These are phyloP conservation scores for Miscanthus lutarioriparius DNA, from an alignment of 176 grass and related monocot species.

Conservation along the genomic window DNA sequence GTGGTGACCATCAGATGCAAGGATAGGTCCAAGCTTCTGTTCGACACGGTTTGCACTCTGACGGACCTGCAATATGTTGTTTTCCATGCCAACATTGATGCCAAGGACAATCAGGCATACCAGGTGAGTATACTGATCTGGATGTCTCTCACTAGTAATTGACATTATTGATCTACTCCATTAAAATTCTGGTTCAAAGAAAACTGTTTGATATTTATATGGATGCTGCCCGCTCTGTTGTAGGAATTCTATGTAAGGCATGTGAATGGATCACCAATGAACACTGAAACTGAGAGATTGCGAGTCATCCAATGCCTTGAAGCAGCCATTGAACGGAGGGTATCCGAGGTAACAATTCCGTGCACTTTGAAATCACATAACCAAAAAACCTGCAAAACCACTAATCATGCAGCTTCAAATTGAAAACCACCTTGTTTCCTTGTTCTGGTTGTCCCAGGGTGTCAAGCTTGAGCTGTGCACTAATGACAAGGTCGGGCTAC, in stretches of 20 bases:
- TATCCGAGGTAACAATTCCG: slow-evolving; percentile 63
- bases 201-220: slow-evolving; percentile 9
- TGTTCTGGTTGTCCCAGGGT: slow-evolving; percentile 42
- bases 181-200: slow-evolving; percentile 16
- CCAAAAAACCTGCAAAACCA: neutral
- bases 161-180: neutral
- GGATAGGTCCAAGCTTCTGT: slow-evolving; percentile 82
- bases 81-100: slow-evolving; percentile 81
- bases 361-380: slow-evolving; percentile 1
- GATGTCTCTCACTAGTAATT: neutral
- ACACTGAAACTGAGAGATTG: slow-evolving; percentile 67
- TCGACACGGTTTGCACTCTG: slow-evolving; percentile 84
- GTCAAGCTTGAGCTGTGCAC: slow-evolving; percentile 82
- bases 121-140: slow-evolving; percentile 48
- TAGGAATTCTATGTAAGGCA: slow-evolving; percentile 90
- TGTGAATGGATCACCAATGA: slow-evolving; percentile 66
- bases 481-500: slow-evolving; percentile 63
- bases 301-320: slow-evolving; percentile 76
- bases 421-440: slow-evolving; percentile 6
- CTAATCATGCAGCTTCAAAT: neutral
- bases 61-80: slow-evolving; percentile 79
- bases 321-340: slow-evolving; percentile 75
- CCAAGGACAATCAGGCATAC: slow-evolving; percentile 59
- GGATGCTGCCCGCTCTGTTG: neutral
- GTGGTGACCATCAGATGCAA: slow-evolving; percentile 81